phyloP scores from a whole-genome alignment of 176 grass and related monocot species.

The Juncus effusus region DNA sequence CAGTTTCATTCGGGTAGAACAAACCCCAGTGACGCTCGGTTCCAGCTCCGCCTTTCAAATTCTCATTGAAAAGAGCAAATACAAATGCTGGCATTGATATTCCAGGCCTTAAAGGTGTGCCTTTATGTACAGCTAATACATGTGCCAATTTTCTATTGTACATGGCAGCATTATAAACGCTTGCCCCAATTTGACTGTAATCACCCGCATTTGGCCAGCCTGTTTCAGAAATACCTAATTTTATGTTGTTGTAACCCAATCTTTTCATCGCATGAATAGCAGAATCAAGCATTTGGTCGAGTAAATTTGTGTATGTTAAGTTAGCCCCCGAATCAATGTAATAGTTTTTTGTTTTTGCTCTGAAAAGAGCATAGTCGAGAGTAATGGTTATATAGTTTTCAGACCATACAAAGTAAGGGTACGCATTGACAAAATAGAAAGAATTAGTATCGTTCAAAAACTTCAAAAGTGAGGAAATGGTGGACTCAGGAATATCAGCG shows the following conservation, averaged over 20 bases:
- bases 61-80: conserved; percentile 68
- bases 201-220: conserved; percentile 18
- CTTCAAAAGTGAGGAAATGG: conserved; percentile 40
- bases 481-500: conserved; percentile 33
- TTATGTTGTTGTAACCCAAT: conserved; percentile 45
- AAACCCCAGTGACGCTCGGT: conserved; percentile 65
- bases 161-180: conserved; percentile 46
- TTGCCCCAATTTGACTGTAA: conserved; percentile 54
- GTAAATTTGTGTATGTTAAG: conserved; percentile 44
- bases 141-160: conserved; percentile 71
- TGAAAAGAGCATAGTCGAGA: conserved; percentile 53
- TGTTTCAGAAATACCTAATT: conserved; percentile 6
- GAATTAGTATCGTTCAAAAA: conserved; percentile 47
- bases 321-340: conserved; percentile 35
- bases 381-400: conserved; percentile 32
- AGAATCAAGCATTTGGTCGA: conserved; percentile 68
- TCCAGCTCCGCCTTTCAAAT: conserved; percentile 39
- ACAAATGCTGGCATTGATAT: conserved; percentile 42
- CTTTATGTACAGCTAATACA: conserved; percentile 31
- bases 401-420: conserved; percentile 60
- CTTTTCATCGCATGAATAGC: conserved; percentile 47
- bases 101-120: conserved; percentile 44
- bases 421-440: conserved; percentile 46
- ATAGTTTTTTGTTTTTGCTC: conserved; percentile 12
- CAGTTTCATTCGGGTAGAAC: conserved; percentile 54